Conservation (phyloP, 345 rosid genomes). For the Nephelium lappaceum region DNA sequence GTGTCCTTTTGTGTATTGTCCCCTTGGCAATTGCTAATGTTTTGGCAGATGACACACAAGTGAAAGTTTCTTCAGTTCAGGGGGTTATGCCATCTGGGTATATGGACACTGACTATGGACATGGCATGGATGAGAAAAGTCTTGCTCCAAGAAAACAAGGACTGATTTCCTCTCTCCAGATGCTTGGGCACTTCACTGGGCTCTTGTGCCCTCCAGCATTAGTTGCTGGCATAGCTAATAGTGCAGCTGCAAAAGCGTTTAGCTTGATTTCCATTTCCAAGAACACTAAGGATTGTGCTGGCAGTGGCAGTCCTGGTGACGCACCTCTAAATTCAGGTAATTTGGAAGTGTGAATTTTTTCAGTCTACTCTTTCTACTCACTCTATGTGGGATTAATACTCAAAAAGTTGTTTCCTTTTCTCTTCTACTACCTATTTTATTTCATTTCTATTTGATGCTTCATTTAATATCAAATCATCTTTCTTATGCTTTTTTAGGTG, state of each 20-base stretch:
- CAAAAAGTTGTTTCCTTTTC: background rate
- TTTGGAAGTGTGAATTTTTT: constrained; percentile 8
- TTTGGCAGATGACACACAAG: constrained; percentile 39
- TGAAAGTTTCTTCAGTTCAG: constrained; percentile 26
- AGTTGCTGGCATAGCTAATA: constrained; percentile 48
- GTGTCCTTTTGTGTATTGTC: constrained; percentile 59
- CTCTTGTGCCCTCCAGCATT: constrained; percentile 59
- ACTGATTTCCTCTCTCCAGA: constrained; percentile 53
- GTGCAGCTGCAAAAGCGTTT: constrained; percentile 58
- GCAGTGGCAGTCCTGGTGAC: constrained; percentile 26
- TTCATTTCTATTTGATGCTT: background rate
- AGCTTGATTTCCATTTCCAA: constrained; percentile 39
- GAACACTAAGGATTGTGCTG: constrained; percentile 30
- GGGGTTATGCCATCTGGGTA: constrained; percentile 24
- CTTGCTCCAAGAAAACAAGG: constrained; percentile 37
- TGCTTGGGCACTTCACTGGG: constrained; percentile 56
- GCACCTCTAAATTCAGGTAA: constrained; percentile 41
- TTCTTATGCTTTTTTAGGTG: constrained; percentile 42
- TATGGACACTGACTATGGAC: constrained; percentile 28
- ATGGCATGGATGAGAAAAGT: constrained; percentile 25
- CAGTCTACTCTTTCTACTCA: background rate
- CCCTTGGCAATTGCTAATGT: constrained; percentile 56
- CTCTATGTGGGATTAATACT: background rate
- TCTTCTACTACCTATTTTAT: constrained; percentile 5
- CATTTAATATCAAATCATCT: background rate